These are phyloP conservation scores for Euphrasia arctica DNA, from an alignment of 305 asterid genomes.

Conservation along the genomic window DNA sequence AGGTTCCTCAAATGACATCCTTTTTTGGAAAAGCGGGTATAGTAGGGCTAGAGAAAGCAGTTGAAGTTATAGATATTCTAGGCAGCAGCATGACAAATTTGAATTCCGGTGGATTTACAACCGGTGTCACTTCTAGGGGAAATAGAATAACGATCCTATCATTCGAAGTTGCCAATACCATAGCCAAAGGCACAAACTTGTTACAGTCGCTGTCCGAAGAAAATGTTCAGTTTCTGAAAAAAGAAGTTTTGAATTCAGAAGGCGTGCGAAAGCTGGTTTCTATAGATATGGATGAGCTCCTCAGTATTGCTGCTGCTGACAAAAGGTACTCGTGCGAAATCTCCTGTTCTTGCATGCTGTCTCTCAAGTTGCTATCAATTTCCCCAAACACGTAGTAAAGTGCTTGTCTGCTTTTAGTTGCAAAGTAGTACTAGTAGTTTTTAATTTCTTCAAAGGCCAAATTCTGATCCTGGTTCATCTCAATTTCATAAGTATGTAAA, in stretches of 20 bases:
- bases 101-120: constrained; percentile 78
- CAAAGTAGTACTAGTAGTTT: neutral
- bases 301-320: constrained; percentile 88
- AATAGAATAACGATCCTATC: constrained; percentile 73
- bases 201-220: constrained; percentile 85
- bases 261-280: constrained; percentile 81
- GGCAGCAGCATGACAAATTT: constrained; percentile 96
- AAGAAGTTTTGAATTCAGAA: constrained; percentile 78
- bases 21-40: constrained; percentile 95
- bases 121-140: constrained; percentile 72
- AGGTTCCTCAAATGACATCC: constrained; percentile 75
- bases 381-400: neutral
- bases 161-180: constrained; percentile 97
- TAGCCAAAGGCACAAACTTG: constrained; percentile 80
- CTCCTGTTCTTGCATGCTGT: neutral
- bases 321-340: constrained; percentile 50
- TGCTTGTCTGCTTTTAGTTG: neutral
- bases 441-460: too few species aligned
- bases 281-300: constrained; percentile 80
- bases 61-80: constrained; percentile 80
- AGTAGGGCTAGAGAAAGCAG: constrained; percentile 82
- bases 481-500: neutral
- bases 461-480: neutral
- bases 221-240: constrained; percentile 60
- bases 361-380: neutral